Percentiles rank a stretch among this genome's conserved stretches.
These are phyloP conservation scores for Pestalotiopsis sp. DNA, from an alignment of 2,329 filamentous ascomycete species.

Conservation along the genomic window DNA sequence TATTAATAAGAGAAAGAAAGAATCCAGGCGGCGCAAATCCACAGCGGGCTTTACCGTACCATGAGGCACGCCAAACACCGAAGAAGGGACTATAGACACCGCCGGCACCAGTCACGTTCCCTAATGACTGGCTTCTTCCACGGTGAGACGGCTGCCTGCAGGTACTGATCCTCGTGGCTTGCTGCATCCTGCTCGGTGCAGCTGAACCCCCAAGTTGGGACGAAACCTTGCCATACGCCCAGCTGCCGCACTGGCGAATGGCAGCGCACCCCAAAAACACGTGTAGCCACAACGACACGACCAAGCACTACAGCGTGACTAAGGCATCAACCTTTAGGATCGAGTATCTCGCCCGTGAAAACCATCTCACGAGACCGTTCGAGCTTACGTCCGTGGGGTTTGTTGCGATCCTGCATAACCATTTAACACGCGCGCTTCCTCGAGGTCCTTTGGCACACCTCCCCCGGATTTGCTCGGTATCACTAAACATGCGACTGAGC, in stretches of 20 bases:
- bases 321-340: not conserved
- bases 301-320: not conserved
- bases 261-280: not conserved
- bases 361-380: not conserved
- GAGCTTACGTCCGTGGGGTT: not conserved
- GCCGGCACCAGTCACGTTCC: constrained; percentile 5
- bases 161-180: not conserved
- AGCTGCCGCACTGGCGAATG: not conserved
- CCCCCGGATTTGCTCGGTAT: not conserved
- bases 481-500: not conserved
- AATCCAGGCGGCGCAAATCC: not conserved
- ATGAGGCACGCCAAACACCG: not conserved
- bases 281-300: constrained; percentile 2
- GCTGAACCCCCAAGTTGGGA: not conserved
- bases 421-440: not conserved
- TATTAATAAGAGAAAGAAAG: not conserved
- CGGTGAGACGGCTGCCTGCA: not conserved
- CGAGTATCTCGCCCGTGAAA: not conserved
- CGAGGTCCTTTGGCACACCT: not conserved
- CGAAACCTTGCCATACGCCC: not conserved
- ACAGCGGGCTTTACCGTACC: not conserved
- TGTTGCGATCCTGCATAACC: not conserved
- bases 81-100: not conserved
- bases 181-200: not conserved
- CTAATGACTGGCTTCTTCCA: constrained; percentile 1